A percentile compares a stretch with the other conserved stretches of the same genome.
These are phyloP conservation scores for Aspergillus amoenus DNA, from an alignment of 2,329 filamentous ascomycete genomes.

Conservation along the genomic window DNA sequence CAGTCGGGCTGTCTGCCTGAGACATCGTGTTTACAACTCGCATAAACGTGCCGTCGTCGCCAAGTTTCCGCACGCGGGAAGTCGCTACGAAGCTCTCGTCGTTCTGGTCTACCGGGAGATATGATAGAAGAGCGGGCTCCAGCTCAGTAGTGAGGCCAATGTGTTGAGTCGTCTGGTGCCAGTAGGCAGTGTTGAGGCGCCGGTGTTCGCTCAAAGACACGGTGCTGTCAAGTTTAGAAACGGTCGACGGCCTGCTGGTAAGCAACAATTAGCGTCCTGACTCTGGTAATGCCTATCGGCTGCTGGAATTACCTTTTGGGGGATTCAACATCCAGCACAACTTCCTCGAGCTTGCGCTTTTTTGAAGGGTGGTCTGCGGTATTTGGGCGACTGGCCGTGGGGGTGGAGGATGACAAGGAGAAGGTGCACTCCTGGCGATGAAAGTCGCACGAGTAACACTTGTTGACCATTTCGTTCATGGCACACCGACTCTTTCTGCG, in stretches of 20 bases:
- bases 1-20: slow-evolving; percentile 31
- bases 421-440: slow-evolving; percentile 47
- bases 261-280: slow-evolving; percentile 17
- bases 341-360: slow-evolving; percentile 42
- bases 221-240: slow-evolving; percentile 23
- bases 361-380: slow-evolving; percentile 30
- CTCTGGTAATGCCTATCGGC: slow-evolving; percentile 18
- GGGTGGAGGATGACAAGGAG: slow-evolving; percentile 25
- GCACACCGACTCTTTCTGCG: slow-evolving; percentile 44
- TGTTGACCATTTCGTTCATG: slow-evolving; percentile 45
- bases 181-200: slow-evolving; percentile 34
- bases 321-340: slow-evolving; percentile 26
- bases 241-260: slow-evolving; percentile 26
- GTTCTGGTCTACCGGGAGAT: slow-evolving; percentile 41
- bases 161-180: slow-evolving; percentile 40
- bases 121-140: slow-evolving; percentile 41
- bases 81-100: slow-evolving; percentile 38
- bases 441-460: slow-evolving; percentile 47
- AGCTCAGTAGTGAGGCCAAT: slow-evolving; percentile 46
- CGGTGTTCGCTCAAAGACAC: slow-evolving; percentile 18
- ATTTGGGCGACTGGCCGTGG: slow-evolving; percentile 10
- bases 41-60: slow-evolving; percentile 43
- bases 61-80: slow-evolving; percentile 38
- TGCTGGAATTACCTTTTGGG: slow-evolving; percentile 34
- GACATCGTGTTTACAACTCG: slow-evolving; percentile 35